A percentile compares a stretch with the other conserved stretches of the same genome.
Evolutionary conservation across 495 filamentous ascomycete species (phyloP).

Genomic region (Xylaria telfairii): DNA sequence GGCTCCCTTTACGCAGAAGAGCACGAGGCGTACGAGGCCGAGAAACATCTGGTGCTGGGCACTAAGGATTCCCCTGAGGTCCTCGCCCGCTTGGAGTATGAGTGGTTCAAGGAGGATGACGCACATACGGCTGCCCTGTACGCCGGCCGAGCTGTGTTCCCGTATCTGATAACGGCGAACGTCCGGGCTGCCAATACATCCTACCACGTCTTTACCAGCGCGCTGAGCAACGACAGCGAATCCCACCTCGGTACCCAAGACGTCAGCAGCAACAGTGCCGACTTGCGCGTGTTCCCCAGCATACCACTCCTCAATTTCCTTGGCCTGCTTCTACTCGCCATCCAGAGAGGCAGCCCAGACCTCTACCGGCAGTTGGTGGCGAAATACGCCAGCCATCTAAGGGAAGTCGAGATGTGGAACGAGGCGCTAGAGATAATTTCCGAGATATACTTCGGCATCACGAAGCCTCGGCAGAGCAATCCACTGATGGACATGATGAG

Average conservation of each 20-base stretch:
- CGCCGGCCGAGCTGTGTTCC: conserved; percentile 85
- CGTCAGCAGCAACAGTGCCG: conserved; percentile 75
- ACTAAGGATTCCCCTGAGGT: conserved; percentile 86
- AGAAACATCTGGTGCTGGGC: conserved; percentile 86
- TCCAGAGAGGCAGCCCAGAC: conserved; percentile 79
- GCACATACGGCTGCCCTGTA: conserved; percentile 89
- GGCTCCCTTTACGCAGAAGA: conserved; percentile 90
- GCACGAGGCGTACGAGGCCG: conserved; percentile 88
- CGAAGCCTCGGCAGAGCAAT: conserved; percentile 84
- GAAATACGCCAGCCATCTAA: conserved; percentile 80
- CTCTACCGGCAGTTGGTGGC: conserved; percentile 81
- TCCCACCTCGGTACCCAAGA: conserved; percentile 75
- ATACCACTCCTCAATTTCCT: conserved; percentile 94
- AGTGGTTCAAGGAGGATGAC: conserved; percentile 90
- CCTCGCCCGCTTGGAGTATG: conserved; percentile 82
- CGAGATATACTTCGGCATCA: conserved; percentile 98
- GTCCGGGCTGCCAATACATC: conserved; percentile 84
- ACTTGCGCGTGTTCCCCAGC: conserved; percentile 82
- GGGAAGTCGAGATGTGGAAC: conserved; percentile 77
- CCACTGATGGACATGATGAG: conserved; percentile 98
- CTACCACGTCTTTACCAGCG: conserved; percentile 78
- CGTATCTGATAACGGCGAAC: conserved; percentile 90
- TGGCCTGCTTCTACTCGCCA: conserved; percentile 77
- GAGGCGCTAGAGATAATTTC: conserved; percentile 85
- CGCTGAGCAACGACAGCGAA: conserved; percentile 69